Evolutionary conservation across 257 asterid genomes (phyloP).

Genomic region (Capsicum pubescens): DNA sequence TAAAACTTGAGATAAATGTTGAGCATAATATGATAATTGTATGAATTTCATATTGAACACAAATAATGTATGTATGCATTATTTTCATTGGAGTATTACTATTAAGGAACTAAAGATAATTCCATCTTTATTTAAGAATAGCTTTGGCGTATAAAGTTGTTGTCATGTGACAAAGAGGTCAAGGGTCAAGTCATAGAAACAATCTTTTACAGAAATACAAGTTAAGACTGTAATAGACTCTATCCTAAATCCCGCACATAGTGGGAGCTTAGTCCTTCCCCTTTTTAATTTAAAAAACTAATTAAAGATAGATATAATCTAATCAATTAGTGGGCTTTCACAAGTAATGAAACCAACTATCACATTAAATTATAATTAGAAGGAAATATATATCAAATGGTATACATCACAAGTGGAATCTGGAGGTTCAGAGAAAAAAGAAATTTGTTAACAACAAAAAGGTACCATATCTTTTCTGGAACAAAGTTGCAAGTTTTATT

Average conservation of each 20-base stretch:
- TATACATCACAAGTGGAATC: not conserved
- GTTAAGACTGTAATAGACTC: too few relatives aligned
- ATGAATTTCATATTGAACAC: not conserved
- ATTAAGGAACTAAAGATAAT: not conserved
- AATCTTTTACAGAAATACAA: too few relatives aligned
- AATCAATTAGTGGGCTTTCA: not conserved
- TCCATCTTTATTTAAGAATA: not conserved
- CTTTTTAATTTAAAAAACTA: not conserved
- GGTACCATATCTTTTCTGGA: not conserved
- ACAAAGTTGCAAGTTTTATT: slow-evolving; percentile 10
- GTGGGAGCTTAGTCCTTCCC: too few relatives aligned
- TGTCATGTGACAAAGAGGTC: too few relatives aligned
- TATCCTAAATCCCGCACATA: too few relatives aligned
- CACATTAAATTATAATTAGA: not conserved
- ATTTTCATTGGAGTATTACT: too few relatives aligned
- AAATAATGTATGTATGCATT: not conserved
- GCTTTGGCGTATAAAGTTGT: too few relatives aligned
- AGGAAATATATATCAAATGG: not conserved
- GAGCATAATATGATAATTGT: not conserved
- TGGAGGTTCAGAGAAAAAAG: not conserved
- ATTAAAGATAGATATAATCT: not conserved
- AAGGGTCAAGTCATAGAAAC: too few relatives aligned
- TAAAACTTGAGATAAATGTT: not conserved
- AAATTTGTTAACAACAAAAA: slow-evolving; percentile 4
- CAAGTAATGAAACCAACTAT: not conserved